Evolutionary conservation across 2,329 filamentous ascomycete genomes (phyloP).

Genomic region (Trichophyton verrucosum): DNA sequence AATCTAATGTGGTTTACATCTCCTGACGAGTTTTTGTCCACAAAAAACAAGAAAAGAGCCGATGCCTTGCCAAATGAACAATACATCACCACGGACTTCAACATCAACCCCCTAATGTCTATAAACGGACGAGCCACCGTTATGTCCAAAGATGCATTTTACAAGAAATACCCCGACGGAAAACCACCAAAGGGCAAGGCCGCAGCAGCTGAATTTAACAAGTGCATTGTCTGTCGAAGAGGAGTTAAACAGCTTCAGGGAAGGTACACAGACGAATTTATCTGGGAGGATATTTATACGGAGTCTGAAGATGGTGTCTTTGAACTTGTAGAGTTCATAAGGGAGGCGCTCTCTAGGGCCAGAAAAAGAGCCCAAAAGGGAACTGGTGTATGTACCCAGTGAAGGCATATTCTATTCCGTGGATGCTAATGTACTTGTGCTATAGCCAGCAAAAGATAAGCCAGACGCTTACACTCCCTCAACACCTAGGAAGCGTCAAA

Average conservation of each 20-base stretch:
- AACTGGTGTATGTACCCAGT: constrained; percentile 13
- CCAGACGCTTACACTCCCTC: constrained; percentile 21
- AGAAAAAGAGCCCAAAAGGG: constrained; percentile 39
- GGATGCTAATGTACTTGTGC: not conserved
- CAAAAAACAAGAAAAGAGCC: constrained; percentile 64
- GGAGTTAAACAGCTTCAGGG: constrained; percentile 82
- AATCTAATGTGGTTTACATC: constrained; percentile 90
- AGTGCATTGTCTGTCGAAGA: constrained; percentile 78
- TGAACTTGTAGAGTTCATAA: constrained; percentile 53
- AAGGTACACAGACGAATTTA: constrained; percentile 82
- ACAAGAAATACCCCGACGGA: constrained; percentile 57
- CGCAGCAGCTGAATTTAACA: constrained; percentile 60
- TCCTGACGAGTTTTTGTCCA: constrained; percentile 76
- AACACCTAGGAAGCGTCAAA: constrained; percentile 48
- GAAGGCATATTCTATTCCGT: not conserved
- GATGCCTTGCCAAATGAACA: constrained; percentile 82
- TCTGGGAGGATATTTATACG: constrained; percentile 75
- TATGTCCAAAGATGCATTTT: constrained; percentile 59
- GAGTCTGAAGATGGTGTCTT: constrained; percentile 55
- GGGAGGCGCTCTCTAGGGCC: constrained; percentile 52
- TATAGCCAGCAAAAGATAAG: constrained; percentile 19
- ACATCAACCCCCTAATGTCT: constrained; percentile 72
- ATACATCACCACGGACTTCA: constrained; percentile 78
- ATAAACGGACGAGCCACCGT: constrained; percentile 83
- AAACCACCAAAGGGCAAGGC: constrained; percentile 52